These are phyloP conservation scores for Plectosphaerella cucumerina DNA, from an alignment of 2,329 filamentous ascomycete species.

Conservation along the genomic window DNA sequence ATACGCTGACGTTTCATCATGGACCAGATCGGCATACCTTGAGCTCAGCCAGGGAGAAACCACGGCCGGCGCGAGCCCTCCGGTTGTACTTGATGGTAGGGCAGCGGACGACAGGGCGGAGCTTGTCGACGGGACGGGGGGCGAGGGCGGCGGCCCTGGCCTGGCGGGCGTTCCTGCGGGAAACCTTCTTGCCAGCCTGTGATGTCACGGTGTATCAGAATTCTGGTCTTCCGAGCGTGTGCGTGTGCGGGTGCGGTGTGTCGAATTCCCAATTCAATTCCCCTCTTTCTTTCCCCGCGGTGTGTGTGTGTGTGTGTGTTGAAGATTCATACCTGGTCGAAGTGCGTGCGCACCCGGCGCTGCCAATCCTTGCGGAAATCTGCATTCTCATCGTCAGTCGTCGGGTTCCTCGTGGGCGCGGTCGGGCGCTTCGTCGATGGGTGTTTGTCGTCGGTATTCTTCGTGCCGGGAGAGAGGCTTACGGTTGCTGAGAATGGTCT, in stretches of 20 bases:
- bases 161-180: conserved; percentile 85
- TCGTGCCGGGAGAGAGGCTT: conserved; percentile 37
- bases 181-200: conserved; percentile 93
- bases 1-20: conserved; percentile 11
- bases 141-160: conserved; percentile 93
- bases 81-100: conserved; percentile 99
- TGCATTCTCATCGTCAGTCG: conserved; percentile 42
- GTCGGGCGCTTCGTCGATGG: not conserved
- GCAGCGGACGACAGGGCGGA: conserved; percentile 95
- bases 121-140: conserved; percentile 94
- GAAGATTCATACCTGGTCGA: conserved; percentile 81
- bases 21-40: conserved; percentile 65
- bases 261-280: conserved; percentile 13
- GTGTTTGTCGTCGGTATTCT: no score
- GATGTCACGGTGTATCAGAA: conserved; percentile 5
- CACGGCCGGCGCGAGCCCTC: conserved; percentile 90
- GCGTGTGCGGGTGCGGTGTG: no score
- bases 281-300: not conserved
- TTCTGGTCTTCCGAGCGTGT: no score
- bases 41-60: conserved; percentile 95
- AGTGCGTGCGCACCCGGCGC: conserved; percentile 97
- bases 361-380: conserved; percentile 99
- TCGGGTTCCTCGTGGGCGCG: conserved; percentile 9
- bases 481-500: conserved; percentile 96
- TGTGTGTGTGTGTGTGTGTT: no score